These are phyloP conservation scores for Colletotrichum theobromicola DNA, from an alignment of 2,329 filamentous ascomycete species.

Conservation along the genomic window DNA sequence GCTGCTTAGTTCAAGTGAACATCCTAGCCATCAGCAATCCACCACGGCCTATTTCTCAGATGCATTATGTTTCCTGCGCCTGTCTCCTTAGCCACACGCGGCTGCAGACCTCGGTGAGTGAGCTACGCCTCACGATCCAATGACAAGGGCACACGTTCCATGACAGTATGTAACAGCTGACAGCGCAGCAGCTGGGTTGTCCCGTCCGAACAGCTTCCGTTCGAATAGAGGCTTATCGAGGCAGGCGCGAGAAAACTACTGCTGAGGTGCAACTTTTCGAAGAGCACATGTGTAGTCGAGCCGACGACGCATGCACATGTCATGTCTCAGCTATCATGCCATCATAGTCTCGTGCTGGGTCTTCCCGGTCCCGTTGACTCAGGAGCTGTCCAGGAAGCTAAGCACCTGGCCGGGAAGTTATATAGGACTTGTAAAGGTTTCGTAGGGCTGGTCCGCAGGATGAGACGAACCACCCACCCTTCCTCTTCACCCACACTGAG, in stretches of 20 bases:
- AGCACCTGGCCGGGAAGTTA: neutral
- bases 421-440: neutral
- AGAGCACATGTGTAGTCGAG: neutral
- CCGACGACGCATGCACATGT: neutral
- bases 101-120: neutral
- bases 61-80: neutral
- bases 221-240: neutral
- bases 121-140: neutral
- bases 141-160: constrained; percentile 1
- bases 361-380: fast-evolving
- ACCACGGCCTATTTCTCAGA: fast-evolving
- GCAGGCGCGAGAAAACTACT: neutral
- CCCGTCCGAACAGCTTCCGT: neutral
- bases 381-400: neutral
- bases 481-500: neutral
- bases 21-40: neutral
- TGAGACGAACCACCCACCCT: neutral
- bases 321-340: neutral
- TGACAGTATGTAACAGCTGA: neutral
- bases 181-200: neutral
- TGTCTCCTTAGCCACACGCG: neutral
- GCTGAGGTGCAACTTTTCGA: neutral
- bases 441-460: neutral
- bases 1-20: fast-evolving
- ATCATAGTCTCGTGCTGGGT: neutral